Conservation (phyloP, 305 asterid genomes). For the Stenogyne calaminthoides region DNA sequence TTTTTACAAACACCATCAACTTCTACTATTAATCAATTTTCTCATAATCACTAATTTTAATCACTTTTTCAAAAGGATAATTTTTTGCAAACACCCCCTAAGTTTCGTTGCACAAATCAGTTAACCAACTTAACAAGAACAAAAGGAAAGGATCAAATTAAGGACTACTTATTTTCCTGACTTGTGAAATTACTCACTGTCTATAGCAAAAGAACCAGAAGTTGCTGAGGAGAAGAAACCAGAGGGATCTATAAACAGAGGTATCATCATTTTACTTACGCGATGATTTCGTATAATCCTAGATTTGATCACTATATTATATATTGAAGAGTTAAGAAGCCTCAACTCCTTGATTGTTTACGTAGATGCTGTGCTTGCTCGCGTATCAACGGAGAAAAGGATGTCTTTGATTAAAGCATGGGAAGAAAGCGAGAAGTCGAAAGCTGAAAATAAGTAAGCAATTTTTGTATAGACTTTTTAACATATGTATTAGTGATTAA, state of each 20-base stretch:
- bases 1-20: too few relatives aligned
- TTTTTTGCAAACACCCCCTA: too few relatives aligned
- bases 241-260: slow-evolving; percentile 61
- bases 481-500: neutral
- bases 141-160: neutral
- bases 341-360: slow-evolving; percentile 12
- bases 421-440: slow-evolving; percentile 94
- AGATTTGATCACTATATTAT: neutral
- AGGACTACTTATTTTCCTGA: neutral
- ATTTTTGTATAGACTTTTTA: neutral
- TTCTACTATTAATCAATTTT: too few relatives aligned
- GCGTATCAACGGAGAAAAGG: slow-evolving; percentile 83
- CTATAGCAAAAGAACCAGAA: slow-evolving; percentile 42
- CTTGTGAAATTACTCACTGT: neutral
- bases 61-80: too few relatives aligned
- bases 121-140: neutral
- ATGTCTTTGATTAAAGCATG: slow-evolving; percentile 74
- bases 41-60: too few relatives aligned
- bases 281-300: neutral
- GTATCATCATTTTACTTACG: slow-evolving; percentile 26
- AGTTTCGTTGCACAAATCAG: neutral
- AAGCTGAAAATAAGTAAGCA: slow-evolving; percentile 90
- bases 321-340: neutral
- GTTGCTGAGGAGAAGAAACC: slow-evolving; percentile 50
- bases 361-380: slow-evolving; percentile 74